Conservation (phyloP, 2,329 filamentous ascomycete genomes). For the Leptographium flavum region DNA sequence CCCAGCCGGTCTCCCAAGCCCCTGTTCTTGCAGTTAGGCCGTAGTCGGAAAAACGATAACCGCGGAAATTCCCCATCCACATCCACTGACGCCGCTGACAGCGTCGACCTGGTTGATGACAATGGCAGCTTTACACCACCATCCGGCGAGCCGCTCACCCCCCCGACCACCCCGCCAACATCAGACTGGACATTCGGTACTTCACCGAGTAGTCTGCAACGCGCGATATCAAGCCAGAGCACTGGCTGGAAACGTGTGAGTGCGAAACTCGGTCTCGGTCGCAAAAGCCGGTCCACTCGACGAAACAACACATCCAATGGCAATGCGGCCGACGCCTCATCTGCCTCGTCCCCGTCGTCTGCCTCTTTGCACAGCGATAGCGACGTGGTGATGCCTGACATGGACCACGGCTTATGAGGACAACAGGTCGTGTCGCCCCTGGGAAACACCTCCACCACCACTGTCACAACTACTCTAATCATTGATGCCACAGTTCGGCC, state of each 20-base stretch:
- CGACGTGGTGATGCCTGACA: constrained; percentile 22
- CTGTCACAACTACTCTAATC: constrained; percentile 8
- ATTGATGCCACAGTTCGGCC: not conserved
- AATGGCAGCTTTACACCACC: constrained; percentile 44
- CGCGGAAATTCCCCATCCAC: constrained; percentile 26
- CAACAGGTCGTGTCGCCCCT: constrained; percentile 41
- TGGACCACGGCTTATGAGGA: constrained; percentile 34
- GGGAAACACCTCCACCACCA: constrained; percentile 11
- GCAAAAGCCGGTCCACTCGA: constrained; percentile 32
- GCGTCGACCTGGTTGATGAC: constrained; percentile 47
- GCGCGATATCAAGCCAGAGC: constrained; percentile 37
- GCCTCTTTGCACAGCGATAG: constrained; percentile 12
- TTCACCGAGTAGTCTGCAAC: constrained; percentile 38
- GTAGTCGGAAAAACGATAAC: constrained; percentile 20
- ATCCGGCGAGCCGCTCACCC: constrained; percentile 52
- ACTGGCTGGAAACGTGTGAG: constrained; percentile 53
- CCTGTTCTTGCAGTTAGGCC: constrained; percentile 21
- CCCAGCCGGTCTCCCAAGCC: constrained; percentile 28
- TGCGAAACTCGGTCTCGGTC: constrained; percentile 36
- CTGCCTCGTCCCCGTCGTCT: not conserved
- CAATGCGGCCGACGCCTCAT: constrained; percentile 2
- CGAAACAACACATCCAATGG: constrained; percentile 27
- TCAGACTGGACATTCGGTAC: constrained; percentile 39
- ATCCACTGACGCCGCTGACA: constrained; percentile 30
- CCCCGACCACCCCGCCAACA: constrained; percentile 57